Percentiles rank a stretch among this genome's conserved stretches.
Evolutionary conservation across 2,329 filamentous ascomycete genomes (phyloP).

Genomic region (Blastomyces emzantsi): DNA sequence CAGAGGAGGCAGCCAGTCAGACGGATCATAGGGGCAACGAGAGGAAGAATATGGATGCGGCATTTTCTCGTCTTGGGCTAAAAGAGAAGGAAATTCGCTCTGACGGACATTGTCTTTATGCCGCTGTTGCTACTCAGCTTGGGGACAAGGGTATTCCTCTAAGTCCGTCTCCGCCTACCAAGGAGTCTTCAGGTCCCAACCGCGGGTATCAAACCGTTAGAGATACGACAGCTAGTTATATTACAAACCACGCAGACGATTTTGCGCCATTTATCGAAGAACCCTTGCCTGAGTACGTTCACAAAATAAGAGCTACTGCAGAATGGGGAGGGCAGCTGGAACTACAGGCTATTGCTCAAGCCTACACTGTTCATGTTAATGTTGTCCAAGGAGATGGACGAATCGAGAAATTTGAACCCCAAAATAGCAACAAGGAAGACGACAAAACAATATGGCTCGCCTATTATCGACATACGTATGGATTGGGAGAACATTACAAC

Average conservation of each 20-base stretch:
- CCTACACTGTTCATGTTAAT: conserved; percentile 70
- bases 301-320: conserved; percentile 72
- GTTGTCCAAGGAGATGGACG: conserved; percentile 75
- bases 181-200: conserved; percentile 19
- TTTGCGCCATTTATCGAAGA: conserved; percentile 85
- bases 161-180: conserved; percentile 28
- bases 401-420: conserved; percentile 63
- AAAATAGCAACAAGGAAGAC: conserved; percentile 36
- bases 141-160: conserved; percentile 37
- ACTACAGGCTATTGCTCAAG: conserved; percentile 70
- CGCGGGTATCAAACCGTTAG: conserved; percentile 59
- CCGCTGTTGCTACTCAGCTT: conserved; percentile 80
- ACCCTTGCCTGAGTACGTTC: conserved; percentile 60
- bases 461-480: conserved; percentile 91
- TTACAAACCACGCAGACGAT: conserved; percentile 62
- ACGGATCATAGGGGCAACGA: conserved; percentile 65
- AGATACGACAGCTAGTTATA: conserved; percentile 65
- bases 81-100: conserved; percentile 71
- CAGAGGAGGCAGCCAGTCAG: conserved; percentile 64
- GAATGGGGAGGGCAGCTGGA: conserved; percentile 97
- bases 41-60: conserved; percentile 57
- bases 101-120: conserved; percentile 93
- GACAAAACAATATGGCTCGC: conserved; percentile 67
- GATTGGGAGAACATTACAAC: conserved; percentile 95
- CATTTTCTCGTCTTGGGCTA: conserved; percentile 56